Evolutionary conservation across 345 rosid genomes (phyloP).

Genomic region (Rhodomyrtus tomentosa): DNA sequence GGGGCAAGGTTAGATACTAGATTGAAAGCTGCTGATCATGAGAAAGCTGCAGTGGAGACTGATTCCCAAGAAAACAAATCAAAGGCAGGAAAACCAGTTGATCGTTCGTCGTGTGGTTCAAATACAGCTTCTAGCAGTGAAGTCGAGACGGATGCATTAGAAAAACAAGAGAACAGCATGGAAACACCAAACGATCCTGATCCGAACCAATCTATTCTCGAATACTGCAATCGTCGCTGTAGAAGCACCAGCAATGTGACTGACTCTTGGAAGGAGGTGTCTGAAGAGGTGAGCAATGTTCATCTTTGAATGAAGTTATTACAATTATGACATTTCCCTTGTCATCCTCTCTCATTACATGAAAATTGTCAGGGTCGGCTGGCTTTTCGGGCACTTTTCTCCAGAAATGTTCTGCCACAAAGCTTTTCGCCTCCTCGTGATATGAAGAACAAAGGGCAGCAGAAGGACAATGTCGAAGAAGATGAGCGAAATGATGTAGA

Average conservation of each 20-base stretch:
- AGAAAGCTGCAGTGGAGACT: conserved; percentile 27
- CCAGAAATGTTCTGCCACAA: conserved; percentile 74
- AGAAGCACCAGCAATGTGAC: conserved; percentile 32
- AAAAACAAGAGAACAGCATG: conserved; percentile 38
- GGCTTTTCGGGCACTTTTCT: conserved; percentile 87
- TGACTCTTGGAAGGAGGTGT: conserved; percentile 87
- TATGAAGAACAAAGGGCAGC: conserved; percentile 8
- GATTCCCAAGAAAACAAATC: conserved; percentile 45
- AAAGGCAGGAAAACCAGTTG: conserved; percentile 54
- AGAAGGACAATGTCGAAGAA: conserved; percentile 12
- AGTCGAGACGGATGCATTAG: conserved; percentile 56
- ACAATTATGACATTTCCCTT: neutral
- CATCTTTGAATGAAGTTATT: neutral
- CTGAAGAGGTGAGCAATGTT: conserved; percentile 46
- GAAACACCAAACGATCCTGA: conserved; percentile 49
- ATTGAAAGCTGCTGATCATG: conserved; percentile 20
- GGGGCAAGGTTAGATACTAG: conserved; percentile 22
- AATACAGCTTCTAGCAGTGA: conserved; percentile 86
- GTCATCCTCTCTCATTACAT: neutral
- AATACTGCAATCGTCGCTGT: conserved; percentile 40
- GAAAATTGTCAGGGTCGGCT: conserved; percentile 59
- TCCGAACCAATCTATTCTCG: conserved; percentile 25
- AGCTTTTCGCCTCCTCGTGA: conserved; percentile 69
- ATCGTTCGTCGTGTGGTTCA: conserved; percentile 93
- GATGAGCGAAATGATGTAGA: conserved; percentile 23